Evolutionary conservation across 2,329 filamentous ascomycete genomes (phyloP), one percentile per base, ranked within the genome.

Genomic region (Trichoderma oligosporum): DNA sequence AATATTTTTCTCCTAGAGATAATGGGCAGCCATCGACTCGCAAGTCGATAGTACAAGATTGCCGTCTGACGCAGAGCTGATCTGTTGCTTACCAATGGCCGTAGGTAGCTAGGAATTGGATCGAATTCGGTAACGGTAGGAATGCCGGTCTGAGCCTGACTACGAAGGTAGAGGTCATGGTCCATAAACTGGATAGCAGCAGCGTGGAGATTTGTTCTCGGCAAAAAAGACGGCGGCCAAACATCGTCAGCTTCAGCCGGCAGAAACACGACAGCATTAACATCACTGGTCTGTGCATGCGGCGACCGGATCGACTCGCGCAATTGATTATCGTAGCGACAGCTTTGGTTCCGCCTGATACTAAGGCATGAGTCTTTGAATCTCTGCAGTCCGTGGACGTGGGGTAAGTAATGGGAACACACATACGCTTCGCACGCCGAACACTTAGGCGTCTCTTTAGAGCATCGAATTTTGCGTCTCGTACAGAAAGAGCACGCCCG

Each of bases 341-440:
- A 54, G 27, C 31, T 45, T n/a, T 16, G 38, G 35, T 44, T 25
- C 27, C 42, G 51, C 18, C 51, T 54, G 33, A 53, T 22, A 35
- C 31, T 35, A 14, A 14, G 7, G 31, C 27, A 35, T 35, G 31
- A 35, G 31, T 14, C 31, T 35, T 35, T 35, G 4, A 35, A 7
- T 14, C 6, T 35, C 31, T 35, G 31, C 12, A 35, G 31, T 4
- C 31, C 7, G 31, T 35, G 31, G 31, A 35, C 31, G 31, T 35
- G 31, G 31, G 31, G 31, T 35, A 35, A 35, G 31, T 35, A 35
- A 14, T 29, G 31, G 31, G 31, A 35, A 9, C 31, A 35, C 31
- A 53, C 51, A 5, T 35, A 54, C 51, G 29, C n/a, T 35, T 54
- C 42, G 51, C 51, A 54, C 24, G 51, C 41, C n/a, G 51, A 42